Percentiles rank a stretch among this genome's conserved stretches.
Evolutionary conservation across 2,329 filamentous ascomycete species (phyloP).

Genomic region (Ophiostoma triangulosporum): DNA sequence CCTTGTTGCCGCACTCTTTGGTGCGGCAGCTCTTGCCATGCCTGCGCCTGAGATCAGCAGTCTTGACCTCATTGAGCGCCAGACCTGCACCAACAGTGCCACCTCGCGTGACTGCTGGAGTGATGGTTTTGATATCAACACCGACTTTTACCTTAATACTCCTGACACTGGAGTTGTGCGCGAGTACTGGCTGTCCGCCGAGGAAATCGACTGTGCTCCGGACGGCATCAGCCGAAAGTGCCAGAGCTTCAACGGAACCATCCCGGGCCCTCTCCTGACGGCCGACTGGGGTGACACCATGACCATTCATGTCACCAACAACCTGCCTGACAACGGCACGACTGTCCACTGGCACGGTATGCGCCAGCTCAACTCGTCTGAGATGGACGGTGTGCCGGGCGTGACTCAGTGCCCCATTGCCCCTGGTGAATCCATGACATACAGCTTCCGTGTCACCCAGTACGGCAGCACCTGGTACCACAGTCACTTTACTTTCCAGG

Average conservation of each 20-base stretch:
- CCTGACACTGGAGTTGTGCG: neutral
- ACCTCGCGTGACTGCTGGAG: neutral
- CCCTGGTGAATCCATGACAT: slow-evolving; percentile 22
- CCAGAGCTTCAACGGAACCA: slow-evolving; percentile 19
- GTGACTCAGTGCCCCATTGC: slow-evolving; percentile 29
- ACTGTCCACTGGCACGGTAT: slow-evolving; percentile 38
- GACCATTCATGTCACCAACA: slow-evolving; percentile 52
- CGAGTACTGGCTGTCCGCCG: neutral
- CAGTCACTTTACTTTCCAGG: slow-evolving; percentile 36
- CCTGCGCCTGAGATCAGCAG: neutral
- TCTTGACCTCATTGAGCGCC: neutral
- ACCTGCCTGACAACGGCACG: slow-evolving; percentile 27
- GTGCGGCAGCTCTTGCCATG: neutral
- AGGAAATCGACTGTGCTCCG: neutral
- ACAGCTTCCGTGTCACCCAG: slow-evolving; percentile 25
- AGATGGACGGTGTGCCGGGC: slow-evolving; percentile 32
- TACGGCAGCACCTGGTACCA: slow-evolving; percentile 32
- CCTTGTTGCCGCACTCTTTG: neutral
- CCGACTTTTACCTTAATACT: neutral
- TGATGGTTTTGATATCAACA: neutral
- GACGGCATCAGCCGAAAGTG: neutral
- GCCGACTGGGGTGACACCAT: slow-evolving; percentile 26
- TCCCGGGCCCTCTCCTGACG: slow-evolving; percentile 21
- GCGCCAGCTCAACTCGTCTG: slow-evolving; percentile 28
- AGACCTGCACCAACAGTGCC: neutral